Conservation (phyloP, 208 protist genomes). For the Leishmania turanica region DNA sequence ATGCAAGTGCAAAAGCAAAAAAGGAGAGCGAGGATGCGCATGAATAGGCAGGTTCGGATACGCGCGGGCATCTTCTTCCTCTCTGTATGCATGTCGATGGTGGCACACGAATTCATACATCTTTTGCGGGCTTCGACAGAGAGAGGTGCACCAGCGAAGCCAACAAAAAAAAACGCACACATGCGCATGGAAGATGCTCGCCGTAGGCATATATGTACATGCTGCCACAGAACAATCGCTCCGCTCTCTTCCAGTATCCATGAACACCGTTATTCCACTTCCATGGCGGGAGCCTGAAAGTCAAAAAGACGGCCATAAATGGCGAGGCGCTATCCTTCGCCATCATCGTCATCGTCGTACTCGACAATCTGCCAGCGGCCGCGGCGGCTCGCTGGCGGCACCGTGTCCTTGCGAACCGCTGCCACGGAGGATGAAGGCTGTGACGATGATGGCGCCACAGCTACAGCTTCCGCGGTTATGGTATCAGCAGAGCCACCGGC, state of each 20-base stretch:
- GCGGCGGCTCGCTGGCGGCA: slow-evolving; percentile 29
- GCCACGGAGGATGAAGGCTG: not conserved
- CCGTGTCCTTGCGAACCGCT: slow-evolving; percentile 21
- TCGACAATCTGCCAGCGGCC: slow-evolving; percentile 81
- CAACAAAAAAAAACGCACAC: not conserved
- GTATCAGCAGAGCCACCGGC: not conserved
- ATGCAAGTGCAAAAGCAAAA: not conserved
- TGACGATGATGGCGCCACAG: not conserved
- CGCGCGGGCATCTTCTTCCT: not conserved
- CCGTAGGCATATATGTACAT: not conserved
- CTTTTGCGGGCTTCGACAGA: not conserved
- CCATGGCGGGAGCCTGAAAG: not conserved
- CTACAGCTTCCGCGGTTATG: not conserved
- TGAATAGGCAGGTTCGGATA: not conserved
- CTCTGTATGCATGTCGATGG: not conserved
- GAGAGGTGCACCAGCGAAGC: not conserved
- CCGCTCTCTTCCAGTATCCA: not conserved
- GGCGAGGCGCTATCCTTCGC: not conserved
- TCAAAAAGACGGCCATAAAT: not conserved
- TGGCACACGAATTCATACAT: not conserved
- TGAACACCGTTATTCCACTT: not conserved
- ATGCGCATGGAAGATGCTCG: not conserved
- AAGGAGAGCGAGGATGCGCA: too few relatives aligned
- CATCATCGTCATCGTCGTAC: slow-evolving; percentile 64
- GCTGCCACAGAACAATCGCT: not conserved